Evolutionary conservation across 2,329 filamentous ascomycete genomes (phyloP).

Genomic region (Colletotrichum aenigma): DNA sequence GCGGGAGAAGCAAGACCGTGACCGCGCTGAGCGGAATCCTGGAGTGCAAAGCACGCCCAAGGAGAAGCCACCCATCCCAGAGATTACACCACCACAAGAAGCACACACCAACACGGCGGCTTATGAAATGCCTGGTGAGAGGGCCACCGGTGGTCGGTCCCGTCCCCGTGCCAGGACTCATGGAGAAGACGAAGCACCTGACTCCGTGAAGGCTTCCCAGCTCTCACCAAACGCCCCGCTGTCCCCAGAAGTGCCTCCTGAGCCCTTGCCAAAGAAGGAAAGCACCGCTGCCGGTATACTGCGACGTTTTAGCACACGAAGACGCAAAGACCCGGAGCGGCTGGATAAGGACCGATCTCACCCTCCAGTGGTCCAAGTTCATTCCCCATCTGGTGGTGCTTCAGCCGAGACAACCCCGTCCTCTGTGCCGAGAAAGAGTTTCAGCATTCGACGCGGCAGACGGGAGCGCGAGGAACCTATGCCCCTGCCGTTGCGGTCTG

Average conservation of each 20-base stretch:
- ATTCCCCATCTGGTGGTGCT: constrained; percentile 69
- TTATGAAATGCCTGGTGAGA: constrained; percentile 90
- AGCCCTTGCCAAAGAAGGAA: constrained; percentile 77
- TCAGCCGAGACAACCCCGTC: constrained; percentile 43
- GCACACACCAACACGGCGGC: constrained; percentile 86
- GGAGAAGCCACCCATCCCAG: constrained; percentile 62
- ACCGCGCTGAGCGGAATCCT: constrained; percentile 56
- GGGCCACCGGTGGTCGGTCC: constrained; percentile 80
- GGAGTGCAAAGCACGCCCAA: constrained; percentile 45
- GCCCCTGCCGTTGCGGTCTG: constrained; percentile 55
- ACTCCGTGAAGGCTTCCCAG: constrained; percentile 72
- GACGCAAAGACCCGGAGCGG: constrained; percentile 70
- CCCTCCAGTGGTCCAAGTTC: constrained; percentile 78
- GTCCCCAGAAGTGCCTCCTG: constrained; percentile 60
- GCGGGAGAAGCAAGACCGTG: constrained; percentile 89
- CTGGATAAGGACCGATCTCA: constrained; percentile 69
- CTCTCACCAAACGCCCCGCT: constrained; percentile 49
- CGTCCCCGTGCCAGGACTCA: constrained; percentile 89
- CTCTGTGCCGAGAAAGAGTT: constrained; percentile 75
- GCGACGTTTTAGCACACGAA: constrained; percentile 88
- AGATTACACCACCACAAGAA: constrained; percentile 80
- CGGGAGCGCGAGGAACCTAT: constrained; percentile 57
- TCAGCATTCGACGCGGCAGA: constrained; percentile 73
- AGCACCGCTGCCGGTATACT: constrained; percentile 84
- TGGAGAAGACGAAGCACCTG: constrained; percentile 87